Conservation (phyloP, 768 basidiomycete genomes). For the Sporobolomyces roseus region DNA sequence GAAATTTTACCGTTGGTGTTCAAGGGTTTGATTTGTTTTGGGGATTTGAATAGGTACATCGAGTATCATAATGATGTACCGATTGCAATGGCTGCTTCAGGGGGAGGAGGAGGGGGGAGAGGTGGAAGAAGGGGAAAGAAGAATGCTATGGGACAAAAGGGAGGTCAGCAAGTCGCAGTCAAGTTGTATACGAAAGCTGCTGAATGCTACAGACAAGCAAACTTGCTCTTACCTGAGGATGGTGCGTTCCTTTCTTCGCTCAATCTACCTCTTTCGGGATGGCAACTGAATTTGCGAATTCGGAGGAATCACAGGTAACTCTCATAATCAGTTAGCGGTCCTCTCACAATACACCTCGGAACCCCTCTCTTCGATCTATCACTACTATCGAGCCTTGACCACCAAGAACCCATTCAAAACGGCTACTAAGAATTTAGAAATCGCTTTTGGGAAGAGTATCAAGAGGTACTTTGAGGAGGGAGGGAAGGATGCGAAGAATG, state of each 20-base stretch:
- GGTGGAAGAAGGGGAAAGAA: constrained; percentile 27
- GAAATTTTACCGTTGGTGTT: constrained; percentile 67
- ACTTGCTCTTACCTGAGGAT: constrained; percentile 73
- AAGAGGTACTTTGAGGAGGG: constrained; percentile 54
- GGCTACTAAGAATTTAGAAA: constrained; percentile 76
- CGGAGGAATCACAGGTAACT: constrained; percentile 54
- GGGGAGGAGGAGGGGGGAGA: constrained; percentile 16
- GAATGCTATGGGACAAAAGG: too few relatives aligned
- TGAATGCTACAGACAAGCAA: constrained; percentile 79
- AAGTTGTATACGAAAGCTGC: constrained; percentile 71
- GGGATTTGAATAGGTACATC: constrained; percentile 88
- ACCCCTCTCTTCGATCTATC: constrained; percentile 69
- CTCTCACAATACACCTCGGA: constrained; percentile 79
- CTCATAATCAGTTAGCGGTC: constrained; percentile 94
- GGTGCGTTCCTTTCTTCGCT: constrained; percentile 52
- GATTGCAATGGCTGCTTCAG: constrained; percentile 47
- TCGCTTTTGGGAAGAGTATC: constrained; percentile 63
- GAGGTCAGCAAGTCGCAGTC: constrained; percentile 54
- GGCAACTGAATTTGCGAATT: too few relatives aligned
- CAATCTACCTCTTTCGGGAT: too few relatives aligned
- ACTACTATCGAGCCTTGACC: constrained; percentile 88
- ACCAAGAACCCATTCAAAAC: constrained; percentile 80
- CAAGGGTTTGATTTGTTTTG: constrained; percentile 84
- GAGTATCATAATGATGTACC: constrained; percentile 72
- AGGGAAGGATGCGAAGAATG: constrained; percentile 21